Evolutionary conservation across 2,329 filamentous ascomycete species (phyloP), one percentile per base, ranked within the genome.

Genomic region (Pseudocercospora vitis): DNA sequence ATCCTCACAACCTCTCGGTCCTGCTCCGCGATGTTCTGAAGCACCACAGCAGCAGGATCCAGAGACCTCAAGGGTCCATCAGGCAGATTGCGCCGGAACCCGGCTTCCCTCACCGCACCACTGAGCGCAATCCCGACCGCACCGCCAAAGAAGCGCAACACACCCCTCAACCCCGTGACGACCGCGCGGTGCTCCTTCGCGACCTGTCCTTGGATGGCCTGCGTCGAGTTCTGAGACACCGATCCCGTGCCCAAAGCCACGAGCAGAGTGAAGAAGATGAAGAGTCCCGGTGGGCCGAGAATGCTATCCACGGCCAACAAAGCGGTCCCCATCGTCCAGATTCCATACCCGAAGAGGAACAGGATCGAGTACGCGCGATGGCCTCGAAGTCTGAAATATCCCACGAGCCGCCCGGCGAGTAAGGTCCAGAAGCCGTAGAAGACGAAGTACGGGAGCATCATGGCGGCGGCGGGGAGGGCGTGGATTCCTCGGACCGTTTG

Each of bases 181-280:
- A 59, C 56, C n/a, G 62, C 62, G 9, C 51, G 48, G 5, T 57
- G 48, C 8, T 58, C 56, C 11, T 40, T 32, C 1, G 24, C 39
- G 9, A 63, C 61, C 33, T 62, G 53, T 23, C 52, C 48, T 16
- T 46, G 37, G 29, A 65, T 53, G 2, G 56, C 59, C 7, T 54
- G 46, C 40, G 63, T 55, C 6, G 59, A 62, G 51, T 62, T 63
- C 28, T 62, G 59, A 61, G 63, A 24, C 48, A 55, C 44, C 11
- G 52, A 52, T 32, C 62, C 60, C 5, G 62, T 60, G 18, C 62
- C 60, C 2, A 63, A 21, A 0, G 55, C 62, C 23, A 61, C 52
- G 35, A 40, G 35, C 14, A 42, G 14, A 23, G 14, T 21, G 19
- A 42, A 42, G 19, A 18, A 7, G 6, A 39, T 5, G 28, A 50